Evolutionary conservation across 1,284 basidiomycete genomes (phyloP).

Genomic region (Puccinia hordei): DNA sequence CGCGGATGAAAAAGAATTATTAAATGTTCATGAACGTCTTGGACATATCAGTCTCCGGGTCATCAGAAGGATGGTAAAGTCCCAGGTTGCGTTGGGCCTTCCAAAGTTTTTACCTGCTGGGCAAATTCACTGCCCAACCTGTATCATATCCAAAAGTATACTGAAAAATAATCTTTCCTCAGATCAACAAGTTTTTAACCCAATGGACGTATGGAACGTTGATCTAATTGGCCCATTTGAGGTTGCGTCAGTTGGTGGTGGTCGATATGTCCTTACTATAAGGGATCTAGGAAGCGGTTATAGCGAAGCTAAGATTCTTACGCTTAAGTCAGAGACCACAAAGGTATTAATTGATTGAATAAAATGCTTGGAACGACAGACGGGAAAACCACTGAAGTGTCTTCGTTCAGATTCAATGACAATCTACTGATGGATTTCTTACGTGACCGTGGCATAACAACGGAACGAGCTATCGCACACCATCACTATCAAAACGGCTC

Average conservation of each 20-base stretch:
- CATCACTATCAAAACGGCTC: conserved; percentile 50
- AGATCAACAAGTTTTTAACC: not conserved
- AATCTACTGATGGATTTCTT: not conserved
- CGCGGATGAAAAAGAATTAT: not conserved
- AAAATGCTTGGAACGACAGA: not conserved
- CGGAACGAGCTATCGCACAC: not conserved
- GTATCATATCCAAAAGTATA: not conserved
- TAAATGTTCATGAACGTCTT: not conserved
- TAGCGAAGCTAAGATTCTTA: not conserved
- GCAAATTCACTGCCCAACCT: not conserved
- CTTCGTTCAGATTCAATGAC: conserved; percentile 13
- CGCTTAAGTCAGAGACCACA: not conserved
- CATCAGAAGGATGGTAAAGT: not conserved
- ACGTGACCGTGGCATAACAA: conserved; percentile 3
- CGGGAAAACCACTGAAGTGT: not conserved
- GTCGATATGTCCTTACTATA: not conserved
- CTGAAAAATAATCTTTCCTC: not conserved
- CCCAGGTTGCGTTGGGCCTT: not conserved
- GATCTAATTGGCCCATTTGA: conserved; percentile 26
- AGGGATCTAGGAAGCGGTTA: not conserved
- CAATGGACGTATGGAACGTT: not conserved
- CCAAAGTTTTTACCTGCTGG: not conserved
- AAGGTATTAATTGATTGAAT: not conserved
- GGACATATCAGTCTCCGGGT: not conserved
- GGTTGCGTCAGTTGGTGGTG: not conserved